These are phyloP conservation scores for Xylaria sp. DNA, from an alignment of 2,329 filamentous ascomycete species.

Conservation along the genomic window DNA sequence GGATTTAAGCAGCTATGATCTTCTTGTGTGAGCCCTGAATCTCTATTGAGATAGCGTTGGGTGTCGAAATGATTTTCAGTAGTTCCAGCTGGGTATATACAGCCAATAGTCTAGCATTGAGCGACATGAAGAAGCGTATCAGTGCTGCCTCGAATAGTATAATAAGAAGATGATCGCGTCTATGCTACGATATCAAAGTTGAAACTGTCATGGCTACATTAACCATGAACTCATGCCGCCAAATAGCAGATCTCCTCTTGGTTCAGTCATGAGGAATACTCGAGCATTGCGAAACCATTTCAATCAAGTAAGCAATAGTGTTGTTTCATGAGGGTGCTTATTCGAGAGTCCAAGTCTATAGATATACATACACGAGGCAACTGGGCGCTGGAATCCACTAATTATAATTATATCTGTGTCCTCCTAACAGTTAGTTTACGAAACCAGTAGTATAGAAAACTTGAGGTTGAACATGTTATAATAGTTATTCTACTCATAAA, in stretches of 20 bases:
- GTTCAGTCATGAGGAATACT: constrained; percentile 77
- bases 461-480: no score
- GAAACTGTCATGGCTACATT: constrained; percentile 84
- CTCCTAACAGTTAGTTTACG: no score
- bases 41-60: constrained; percentile 57
- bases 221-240: constrained; percentile 82
- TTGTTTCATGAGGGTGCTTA: not conserved
- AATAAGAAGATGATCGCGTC: constrained; percentile 77
- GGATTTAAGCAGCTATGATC: constrained; percentile 75
- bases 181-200: constrained; percentile 75
- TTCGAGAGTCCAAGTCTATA: not conserved
- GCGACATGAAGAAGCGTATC: constrained; percentile 65
- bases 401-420: no score
- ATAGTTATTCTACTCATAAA: no score
- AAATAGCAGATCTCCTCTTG: constrained; percentile 70
- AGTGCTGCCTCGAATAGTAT: constrained; percentile 73
- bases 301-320: constrained; percentile 1
- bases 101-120: constrained; percentile 60
- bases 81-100: constrained; percentile 53
- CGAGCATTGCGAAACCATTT: no score
- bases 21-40: constrained; percentile 63
- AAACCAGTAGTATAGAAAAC: no score
- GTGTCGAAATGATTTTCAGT: constrained; percentile 52
- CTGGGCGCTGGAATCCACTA: constrained; percentile 45
- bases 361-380: not conserved